Conservation (phyloP, 2,329 filamentous ascomycete genomes). For the Aspergillus hiratsukae region DNA sequence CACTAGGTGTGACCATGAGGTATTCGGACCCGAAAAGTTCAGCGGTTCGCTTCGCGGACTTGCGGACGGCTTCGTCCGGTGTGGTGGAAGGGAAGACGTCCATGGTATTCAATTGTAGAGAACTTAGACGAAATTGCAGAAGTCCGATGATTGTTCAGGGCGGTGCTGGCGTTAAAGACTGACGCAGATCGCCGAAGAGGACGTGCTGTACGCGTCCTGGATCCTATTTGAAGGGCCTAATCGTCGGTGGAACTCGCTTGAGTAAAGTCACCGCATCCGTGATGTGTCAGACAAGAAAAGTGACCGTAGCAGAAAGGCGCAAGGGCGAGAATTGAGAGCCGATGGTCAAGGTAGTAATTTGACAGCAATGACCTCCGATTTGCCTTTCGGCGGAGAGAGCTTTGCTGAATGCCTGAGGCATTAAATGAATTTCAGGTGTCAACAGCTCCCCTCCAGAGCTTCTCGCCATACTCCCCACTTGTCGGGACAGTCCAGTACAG, state of each 20-base stretch:
- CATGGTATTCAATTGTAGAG: conserved; percentile 20
- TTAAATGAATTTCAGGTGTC: background rate
- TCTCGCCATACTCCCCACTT: background rate
- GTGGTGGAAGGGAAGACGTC: conserved; percentile 26
- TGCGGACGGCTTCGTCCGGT: conserved; percentile 37
- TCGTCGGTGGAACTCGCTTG: background rate
- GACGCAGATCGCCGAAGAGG: conserved; percentile 1
- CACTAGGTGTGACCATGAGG: conserved; percentile 41
- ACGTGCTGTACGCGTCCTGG: conserved; percentile 17
- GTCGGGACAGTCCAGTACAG: background rate
- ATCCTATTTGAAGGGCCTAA: conserved; percentile 1
- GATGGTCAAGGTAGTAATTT: background rate
- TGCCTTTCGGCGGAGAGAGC: conserved; percentile 14
- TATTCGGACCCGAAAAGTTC: conserved; percentile 47
- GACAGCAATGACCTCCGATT: conserved; percentile 2
- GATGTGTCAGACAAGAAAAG: background rate
- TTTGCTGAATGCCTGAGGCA: conserved; percentile 9
- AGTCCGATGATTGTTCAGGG: background rate
- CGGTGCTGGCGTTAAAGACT: background rate
- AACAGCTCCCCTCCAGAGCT: background rate
- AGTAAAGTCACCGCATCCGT: background rate
- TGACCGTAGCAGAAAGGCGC: background rate
- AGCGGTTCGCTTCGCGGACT: conserved; percentile 43
- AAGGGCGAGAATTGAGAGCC: background rate
- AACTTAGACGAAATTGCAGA: background rate